Evolutionary conservation across 345 rosid genomes (phyloP), one percentile per base, ranked within the genome.

Genomic region (Firmiana major): DNA sequence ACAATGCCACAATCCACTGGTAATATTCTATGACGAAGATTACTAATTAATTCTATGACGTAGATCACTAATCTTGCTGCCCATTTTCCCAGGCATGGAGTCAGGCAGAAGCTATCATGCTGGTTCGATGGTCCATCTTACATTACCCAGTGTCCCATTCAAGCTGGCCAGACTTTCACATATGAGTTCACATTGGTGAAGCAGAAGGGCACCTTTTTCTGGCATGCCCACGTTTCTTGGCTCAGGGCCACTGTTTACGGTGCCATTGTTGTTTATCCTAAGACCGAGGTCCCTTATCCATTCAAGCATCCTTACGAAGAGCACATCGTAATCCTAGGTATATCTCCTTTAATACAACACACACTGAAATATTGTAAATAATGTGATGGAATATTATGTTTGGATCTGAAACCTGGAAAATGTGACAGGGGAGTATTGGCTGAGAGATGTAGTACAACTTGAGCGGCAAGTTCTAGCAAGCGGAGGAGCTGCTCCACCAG

Each of bases 171-270:
- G 63, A 85, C 82, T 75, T 92, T 90, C 85, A 91, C 94, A 2
- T 88, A 92, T 49, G 86, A 90, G 81, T 94, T 94, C 83, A 90
- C 87, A 7, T 57, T 94, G 83, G 83, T 82, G 78, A 78, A 85
- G 63, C 98, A 94, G 78, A 91, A 84, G 83, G 98, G 94, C 66
- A 92, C 98, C 0, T 85, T 90, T 72, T 87, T 92, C 45, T 92
- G 94, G 97, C 97, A 94, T 77, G 94, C 97, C 73, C 97, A 91
- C 74, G 89, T 89, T 78, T 94, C 98, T 54, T 94, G 97, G 98
- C 97, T 92, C 51, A 84, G 97, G 60, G 90, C 79, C 79, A 91
- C 97, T 1, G 90, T 91, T 34, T 75, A 92, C 57, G 97, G 98
- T 60, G 93, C 94, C 17, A 79, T 94, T 71, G 77, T 91, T 71